Evolutionary conservation across 768 basidiomycete genomes (phyloP).

Genomic region (Dendrothele bispora): DNA sequence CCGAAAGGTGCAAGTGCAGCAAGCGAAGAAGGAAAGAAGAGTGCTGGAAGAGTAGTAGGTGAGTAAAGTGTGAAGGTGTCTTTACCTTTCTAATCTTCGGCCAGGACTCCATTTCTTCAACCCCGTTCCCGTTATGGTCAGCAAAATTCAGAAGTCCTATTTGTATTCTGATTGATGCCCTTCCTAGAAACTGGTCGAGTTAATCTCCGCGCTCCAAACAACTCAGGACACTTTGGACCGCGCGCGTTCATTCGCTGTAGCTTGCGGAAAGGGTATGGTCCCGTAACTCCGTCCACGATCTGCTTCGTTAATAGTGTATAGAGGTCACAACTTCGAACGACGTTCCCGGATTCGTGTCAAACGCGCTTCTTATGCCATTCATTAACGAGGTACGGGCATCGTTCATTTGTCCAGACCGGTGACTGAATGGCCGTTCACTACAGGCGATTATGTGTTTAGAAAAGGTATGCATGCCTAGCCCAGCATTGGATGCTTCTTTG

Average conservation of each 20-base stretch:
- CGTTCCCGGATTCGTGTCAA: conserved; percentile 94
- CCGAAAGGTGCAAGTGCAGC: conserved; percentile 53
- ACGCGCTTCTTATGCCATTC: conserved; percentile 94
- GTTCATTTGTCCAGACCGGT: conserved; percentile 2
- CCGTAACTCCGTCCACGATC: no score
- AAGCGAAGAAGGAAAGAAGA: conserved; percentile 61
- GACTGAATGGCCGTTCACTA: no score
- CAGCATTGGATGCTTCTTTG: not conserved
- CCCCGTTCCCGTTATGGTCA: conserved; percentile 93
- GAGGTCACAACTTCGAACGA: conserved; percentile 91
- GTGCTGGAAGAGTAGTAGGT: conserved; percentile 83
- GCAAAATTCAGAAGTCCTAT: conserved; percentile 14
- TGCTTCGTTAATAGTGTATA: conserved; percentile 25
- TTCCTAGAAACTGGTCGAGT: conserved; percentile 96
- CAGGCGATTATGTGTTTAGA: conserved; percentile 93
- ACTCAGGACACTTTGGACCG: conserved; percentile 71
- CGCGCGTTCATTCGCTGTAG: conserved; percentile 77
- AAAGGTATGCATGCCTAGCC: conserved; percentile 49
- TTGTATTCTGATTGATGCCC: not conserved
- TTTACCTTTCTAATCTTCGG: conserved; percentile 1
- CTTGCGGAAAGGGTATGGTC: conserved; percentile 82
- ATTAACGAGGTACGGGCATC: conserved; percentile 76
- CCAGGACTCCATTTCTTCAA: conserved; percentile 93
- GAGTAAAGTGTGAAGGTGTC: conserved; percentile 16
- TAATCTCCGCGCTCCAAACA: conserved; percentile 93